Conservation (phyloP, 73 alveolate species). For the Paramecium sonneborni region DNA sequence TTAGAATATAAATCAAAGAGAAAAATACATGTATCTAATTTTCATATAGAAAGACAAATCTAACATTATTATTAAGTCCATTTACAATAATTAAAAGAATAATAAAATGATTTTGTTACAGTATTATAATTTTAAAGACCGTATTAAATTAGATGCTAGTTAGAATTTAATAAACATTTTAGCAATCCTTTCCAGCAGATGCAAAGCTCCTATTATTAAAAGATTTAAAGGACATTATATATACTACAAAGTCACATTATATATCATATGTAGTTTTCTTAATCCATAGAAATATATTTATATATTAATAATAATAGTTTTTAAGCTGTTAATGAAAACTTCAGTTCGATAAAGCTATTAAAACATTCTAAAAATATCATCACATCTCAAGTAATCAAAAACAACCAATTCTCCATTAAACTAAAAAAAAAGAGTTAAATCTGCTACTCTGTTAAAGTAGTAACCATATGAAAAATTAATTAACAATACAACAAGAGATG, state of each 20-base stretch:
- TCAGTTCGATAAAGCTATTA: background rate
- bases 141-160: background rate
- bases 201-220: background rate
- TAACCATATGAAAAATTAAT: background rate
- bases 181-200: background rate
- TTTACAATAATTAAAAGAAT: background rate
- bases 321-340: background rate
- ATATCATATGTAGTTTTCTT: background rate
- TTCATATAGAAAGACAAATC: background rate
- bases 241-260: background rate
- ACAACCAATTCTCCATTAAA: background rate
- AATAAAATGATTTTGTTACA: background rate
- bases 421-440: background rate
- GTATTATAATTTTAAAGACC: background rate
- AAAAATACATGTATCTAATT: background rate
- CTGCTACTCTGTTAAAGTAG: background rate
- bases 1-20: background rate
- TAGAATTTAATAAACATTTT: background rate
- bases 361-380: background rate
- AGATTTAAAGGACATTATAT: background rate
- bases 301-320: background rate
- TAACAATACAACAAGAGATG: slow-evolving; percentile 1
- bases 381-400: background rate
- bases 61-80: background rate
- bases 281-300: background rate